A percentile compares a stretch with the other conserved stretches of the same genome.
Conservation (phyloP, 2,329 filamentous ascomycete species). For the Talaromyces pinophilus region DNA sequence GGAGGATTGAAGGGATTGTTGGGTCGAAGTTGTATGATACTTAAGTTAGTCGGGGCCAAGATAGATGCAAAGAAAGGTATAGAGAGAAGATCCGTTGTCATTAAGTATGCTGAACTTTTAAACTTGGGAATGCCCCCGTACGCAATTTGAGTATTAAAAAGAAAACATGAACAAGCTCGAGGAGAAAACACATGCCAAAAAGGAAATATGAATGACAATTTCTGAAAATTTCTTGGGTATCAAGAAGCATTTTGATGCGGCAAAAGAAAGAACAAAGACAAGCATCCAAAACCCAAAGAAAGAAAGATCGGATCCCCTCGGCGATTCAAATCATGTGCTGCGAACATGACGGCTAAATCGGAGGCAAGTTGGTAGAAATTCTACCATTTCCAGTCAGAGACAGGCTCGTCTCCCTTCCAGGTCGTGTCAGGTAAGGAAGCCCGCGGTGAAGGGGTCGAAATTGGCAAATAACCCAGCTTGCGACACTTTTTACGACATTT, state of each 20-base stretch:
- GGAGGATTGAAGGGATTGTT: constrained; percentile 35
- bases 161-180: neutral
- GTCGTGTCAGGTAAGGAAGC: neutral
- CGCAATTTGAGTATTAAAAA: neutral
- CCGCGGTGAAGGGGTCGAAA: neutral
- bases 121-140: neutral
- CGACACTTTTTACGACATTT: constrained; percentile 1
- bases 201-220: neutral
- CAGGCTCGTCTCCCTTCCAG: neutral
- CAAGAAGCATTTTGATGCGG: neutral
- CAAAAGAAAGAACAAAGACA: neutral
- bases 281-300: neutral
- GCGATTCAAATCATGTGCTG: neutral
- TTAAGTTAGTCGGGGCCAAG: neutral
- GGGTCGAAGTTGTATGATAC: constrained; percentile 24
- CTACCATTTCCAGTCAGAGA: neutral
- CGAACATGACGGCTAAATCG: neutral
- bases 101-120: neutral
- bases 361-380: no score
- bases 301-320: neutral
- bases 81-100: constrained; percentile 5
- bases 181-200: neutral
- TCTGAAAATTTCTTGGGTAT: neutral
- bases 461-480: neutral
- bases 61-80: neutral